Evolutionary conservation across 2,329 filamentous ascomycete species (phyloP).

Genomic region (Xylaria sp.): DNA sequence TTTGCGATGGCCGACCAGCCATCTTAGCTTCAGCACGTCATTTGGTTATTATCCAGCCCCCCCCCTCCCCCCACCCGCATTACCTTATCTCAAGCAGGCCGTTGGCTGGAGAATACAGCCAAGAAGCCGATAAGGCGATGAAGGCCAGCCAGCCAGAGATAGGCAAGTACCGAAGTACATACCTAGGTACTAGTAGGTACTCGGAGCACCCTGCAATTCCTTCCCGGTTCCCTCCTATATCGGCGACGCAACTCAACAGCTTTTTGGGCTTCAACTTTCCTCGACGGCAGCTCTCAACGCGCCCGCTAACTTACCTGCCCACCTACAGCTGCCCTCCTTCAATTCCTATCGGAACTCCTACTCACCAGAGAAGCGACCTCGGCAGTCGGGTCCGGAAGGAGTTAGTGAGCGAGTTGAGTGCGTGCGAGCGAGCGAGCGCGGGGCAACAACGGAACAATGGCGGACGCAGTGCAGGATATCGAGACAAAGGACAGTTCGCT

Average conservation of each 20-base stretch:
- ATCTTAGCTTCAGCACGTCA: too few relatives aligned
- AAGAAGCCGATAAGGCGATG: background rate
- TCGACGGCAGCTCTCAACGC: background rate
- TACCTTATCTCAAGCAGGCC: too few relatives aligned
- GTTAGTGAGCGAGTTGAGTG: background rate
- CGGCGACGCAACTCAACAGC: background rate
- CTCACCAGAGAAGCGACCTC: background rate
- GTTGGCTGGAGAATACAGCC: too few relatives aligned
- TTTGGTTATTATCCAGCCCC: too few relatives aligned
- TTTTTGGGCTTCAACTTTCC: background rate
- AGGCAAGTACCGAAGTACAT: background rate
- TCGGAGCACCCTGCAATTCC: too few relatives aligned
- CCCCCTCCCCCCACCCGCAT: too few relatives aligned
- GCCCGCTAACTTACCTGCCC: background rate
- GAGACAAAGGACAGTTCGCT: conserved; percentile 46
- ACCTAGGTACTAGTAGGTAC: too few relatives aligned
- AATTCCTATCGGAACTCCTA: background rate
- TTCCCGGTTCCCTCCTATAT: conserved; percentile 6
- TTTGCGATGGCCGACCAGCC: too few relatives aligned
- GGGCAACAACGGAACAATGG: conserved; percentile 36
- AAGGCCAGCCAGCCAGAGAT: background rate
- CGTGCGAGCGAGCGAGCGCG: conserved; percentile 18
- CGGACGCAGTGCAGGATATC: conserved; percentile 41
- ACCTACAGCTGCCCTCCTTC: background rate
- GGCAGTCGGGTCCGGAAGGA: conserved; percentile 2